phyloP scores from a whole-genome alignment of 2,329 filamentous ascomycete genomes.

The Talaromyces islandicus region DNA sequence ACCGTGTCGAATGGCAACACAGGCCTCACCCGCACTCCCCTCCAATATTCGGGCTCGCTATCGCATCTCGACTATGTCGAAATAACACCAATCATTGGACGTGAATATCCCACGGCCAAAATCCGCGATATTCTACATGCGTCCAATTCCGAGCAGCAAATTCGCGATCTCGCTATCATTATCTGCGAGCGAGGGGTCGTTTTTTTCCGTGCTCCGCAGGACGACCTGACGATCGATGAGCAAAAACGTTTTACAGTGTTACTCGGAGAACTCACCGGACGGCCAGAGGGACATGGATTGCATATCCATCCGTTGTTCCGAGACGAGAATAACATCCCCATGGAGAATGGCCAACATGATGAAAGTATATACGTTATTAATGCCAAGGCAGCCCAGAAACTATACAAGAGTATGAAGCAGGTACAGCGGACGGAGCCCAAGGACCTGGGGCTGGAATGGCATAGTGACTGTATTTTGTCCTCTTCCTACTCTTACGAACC shows the following conservation, averaged over 20 bases:
- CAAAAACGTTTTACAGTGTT: conserved; percentile 4
- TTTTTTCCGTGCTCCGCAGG: conserved; percentile 9
- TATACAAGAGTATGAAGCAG: conserved; percentile 2
- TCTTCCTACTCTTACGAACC: background rate
- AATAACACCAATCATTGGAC: conserved; percentile 42
- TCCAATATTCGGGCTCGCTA: conserved; percentile 13
- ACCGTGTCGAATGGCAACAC: background rate
- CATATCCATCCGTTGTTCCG: conserved; percentile 5
- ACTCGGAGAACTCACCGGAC: conserved; percentile 35
- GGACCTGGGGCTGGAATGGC: conserved; percentile 2
- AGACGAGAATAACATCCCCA: conserved; percentile 1
- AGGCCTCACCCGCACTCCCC: background rate
- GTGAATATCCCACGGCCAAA: conserved; percentile 32
- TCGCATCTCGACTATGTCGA: conserved; percentile 35
- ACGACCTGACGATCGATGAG: conserved; percentile 15
- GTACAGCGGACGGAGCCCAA: background rate
- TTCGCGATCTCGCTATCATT: conserved; percentile 14
- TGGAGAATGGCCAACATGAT: conserved; percentile 1
- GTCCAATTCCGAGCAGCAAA: conserved; percentile 32
- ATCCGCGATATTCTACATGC: conserved; percentile 30
- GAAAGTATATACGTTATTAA: conserved; percentile 7
- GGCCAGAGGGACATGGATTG: conserved; percentile 26
- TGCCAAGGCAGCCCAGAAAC: conserved; percentile 2
- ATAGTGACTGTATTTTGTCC: conserved; percentile 1
- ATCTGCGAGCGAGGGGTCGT: conserved; percentile 39